Conservation (phyloP, 2,329 filamentous ascomycete genomes). For the Trichoderma brevicompactum region DNA sequence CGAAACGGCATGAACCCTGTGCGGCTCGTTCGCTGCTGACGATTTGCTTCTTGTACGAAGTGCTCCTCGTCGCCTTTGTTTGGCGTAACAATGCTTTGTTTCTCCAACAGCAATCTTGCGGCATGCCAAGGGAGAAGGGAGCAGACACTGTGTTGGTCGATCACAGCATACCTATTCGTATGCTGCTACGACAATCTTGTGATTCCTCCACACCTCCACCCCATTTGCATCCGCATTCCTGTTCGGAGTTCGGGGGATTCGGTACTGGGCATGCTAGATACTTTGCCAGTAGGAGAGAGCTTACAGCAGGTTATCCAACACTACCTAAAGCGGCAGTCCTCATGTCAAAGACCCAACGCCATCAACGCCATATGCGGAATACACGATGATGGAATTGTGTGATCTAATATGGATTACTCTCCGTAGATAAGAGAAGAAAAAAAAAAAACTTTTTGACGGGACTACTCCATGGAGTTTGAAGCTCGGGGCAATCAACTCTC, state of each 20-base stretch:
- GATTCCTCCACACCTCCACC: conserved; percentile 17
- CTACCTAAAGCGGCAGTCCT: conserved; percentile 8
- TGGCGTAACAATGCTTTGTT: neutral
- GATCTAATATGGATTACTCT: conserved; percentile 1
- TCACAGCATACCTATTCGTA: neutral
- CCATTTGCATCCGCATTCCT: conserved; percentile 8
- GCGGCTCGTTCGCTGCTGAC: neutral
- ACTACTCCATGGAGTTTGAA: neutral
- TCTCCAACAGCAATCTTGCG: too few species aligned
- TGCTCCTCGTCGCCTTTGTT: neutral
- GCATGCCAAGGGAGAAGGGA: neutral
- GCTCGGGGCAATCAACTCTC: neutral
- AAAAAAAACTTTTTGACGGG: neutral
- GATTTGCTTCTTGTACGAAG: neutral
- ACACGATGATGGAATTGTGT: neutral
- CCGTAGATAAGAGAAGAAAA: neutral
- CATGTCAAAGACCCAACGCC: neutral
- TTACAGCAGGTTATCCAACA: neutral
- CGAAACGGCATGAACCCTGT: neutral
- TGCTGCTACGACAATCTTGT: neutral
- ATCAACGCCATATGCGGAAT: neutral
- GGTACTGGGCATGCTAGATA: neutral
- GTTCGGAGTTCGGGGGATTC: neutral
- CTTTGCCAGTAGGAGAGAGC: neutral
- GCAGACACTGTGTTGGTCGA: neutral